Conservation (phyloP, 2,329 filamentous ascomycete species). For the Neopestalotiopsis rosae region DNA sequence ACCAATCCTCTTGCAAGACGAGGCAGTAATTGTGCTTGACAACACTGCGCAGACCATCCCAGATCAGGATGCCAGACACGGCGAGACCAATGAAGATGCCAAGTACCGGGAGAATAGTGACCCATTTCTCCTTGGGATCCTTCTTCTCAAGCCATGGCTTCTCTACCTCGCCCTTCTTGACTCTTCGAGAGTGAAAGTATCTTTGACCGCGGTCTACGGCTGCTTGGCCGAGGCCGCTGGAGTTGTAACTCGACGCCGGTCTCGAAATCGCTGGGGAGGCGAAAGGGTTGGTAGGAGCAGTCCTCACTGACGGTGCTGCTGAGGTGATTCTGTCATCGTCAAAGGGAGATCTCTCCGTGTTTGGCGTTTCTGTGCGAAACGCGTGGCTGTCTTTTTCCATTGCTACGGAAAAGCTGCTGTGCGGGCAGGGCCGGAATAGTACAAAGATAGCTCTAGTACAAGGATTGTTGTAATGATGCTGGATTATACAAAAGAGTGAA, state of each 20-base stretch:
- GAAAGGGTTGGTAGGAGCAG: slow-evolving; percentile 47
- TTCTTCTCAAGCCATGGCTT: slow-evolving; percentile 78
- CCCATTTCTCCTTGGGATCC: slow-evolving; percentile 84
- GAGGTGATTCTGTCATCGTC: slow-evolving; percentile 41
- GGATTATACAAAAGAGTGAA: neutral
- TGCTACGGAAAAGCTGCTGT: slow-evolving; percentile 32
- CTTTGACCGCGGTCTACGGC: slow-evolving; percentile 48
- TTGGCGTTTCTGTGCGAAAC: slow-evolving; percentile 44
- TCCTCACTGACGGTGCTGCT: slow-evolving; percentile 38
- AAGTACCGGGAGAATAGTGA: slow-evolving; percentile 77
- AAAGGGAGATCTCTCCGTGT: slow-evolving; percentile 46
- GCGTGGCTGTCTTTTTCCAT: slow-evolving; percentile 36
- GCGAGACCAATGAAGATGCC: slow-evolving; percentile 73
- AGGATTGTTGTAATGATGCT: neutral
- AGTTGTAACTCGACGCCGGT: slow-evolving; percentile 53
- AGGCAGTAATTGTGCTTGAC: slow-evolving; percentile 76
- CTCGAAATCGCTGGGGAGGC: slow-evolving; percentile 43
- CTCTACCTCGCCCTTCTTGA: slow-evolving; percentile 75
- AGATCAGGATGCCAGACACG: slow-evolving; percentile 74
- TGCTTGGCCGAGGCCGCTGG: slow-evolving; percentile 42
- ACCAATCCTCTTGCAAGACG: slow-evolving; percentile 71
- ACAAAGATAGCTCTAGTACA: neutral
- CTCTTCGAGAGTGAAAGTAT: slow-evolving; percentile 77
- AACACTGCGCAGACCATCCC: slow-evolving; percentile 75
- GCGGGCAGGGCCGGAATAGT: neutral